Conservation (phyloP, 495 filamentous ascomycete genomes). For the Lasiosphaeria miniovina region DNA sequence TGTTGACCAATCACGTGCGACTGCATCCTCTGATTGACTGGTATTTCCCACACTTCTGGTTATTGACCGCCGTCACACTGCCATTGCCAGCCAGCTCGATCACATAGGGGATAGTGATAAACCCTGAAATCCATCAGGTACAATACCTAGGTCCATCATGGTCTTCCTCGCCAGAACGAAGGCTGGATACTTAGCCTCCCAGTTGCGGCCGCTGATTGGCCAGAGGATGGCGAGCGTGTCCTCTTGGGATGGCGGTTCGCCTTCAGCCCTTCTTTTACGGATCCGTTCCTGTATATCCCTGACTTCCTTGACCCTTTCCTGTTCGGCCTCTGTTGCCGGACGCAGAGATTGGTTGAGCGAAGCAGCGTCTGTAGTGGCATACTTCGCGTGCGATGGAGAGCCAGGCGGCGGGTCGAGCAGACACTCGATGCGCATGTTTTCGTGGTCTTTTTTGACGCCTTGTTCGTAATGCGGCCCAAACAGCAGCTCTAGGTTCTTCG, state of each 20-base stretch:
- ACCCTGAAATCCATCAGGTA: background rate
- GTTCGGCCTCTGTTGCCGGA: constrained; percentile 5
- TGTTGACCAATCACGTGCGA: too few relatives aligned
- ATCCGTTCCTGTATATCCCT: constrained; percentile 6
- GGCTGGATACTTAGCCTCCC: background rate
- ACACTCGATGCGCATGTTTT: background rate
- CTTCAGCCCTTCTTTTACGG: background rate
- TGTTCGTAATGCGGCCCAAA: constrained; percentile 6
- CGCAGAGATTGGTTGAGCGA: background rate
- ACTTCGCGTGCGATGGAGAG: background rate
- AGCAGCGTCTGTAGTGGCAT: background rate
- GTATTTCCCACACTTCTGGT: too few relatives aligned
- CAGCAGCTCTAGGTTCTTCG: constrained; percentile 7
- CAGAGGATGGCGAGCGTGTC: background rate
- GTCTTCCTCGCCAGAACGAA: background rate
- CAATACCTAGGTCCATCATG: constrained; percentile 5
- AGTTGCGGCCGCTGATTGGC: background rate
- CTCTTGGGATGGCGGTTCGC: background rate
- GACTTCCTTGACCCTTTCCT: constrained; percentile 4
- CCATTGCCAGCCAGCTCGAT: too few relatives aligned
- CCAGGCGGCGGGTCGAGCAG: constrained; percentile 8
- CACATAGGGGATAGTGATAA: background rate
- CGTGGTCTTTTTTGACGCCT: background rate
- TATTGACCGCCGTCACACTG: too few relatives aligned
- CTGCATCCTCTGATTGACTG: too few relatives aligned